Conservation (phyloP, 495 filamentous ascomycete genomes). For the Aspergillus sparsus region DNA sequence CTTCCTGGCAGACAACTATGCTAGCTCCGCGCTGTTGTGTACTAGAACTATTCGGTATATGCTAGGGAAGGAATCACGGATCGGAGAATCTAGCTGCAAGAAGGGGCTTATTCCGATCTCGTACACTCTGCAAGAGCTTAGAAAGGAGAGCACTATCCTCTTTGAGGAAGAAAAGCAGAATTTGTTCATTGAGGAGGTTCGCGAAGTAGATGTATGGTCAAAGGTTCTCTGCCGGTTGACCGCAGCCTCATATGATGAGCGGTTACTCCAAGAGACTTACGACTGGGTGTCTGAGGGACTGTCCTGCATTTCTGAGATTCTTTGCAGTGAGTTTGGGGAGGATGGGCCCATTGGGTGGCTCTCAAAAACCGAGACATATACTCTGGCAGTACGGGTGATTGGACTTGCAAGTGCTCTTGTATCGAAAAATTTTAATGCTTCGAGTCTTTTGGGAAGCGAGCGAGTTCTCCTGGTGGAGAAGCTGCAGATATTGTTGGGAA, state of each 20-base stretch:
- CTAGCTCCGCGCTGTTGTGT: conserved; percentile 37
- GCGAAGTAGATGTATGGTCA: conserved; percentile 69
- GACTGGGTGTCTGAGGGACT: conserved; percentile 63
- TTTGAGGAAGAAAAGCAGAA: conserved; percentile 93
- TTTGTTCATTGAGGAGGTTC: conserved; percentile 76
- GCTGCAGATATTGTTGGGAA: conserved; percentile 26
- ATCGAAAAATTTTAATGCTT: conserved; percentile 41
- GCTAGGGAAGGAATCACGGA: conserved; percentile 28
- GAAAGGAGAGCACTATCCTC: conserved; percentile 66
- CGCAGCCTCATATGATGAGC: conserved; percentile 25
- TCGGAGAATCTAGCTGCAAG: conserved; percentile 26
- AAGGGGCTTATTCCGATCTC: conserved; percentile 39
- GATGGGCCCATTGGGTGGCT: conserved; percentile 76
- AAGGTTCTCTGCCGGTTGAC: conserved; percentile 41
- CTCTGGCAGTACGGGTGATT: conserved; percentile 61
- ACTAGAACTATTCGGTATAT: conserved; percentile 33
- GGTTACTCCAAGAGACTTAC: conserved; percentile 32
- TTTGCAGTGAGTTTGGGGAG: conserved; percentile 22
- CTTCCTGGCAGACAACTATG: conserved; percentile 45
- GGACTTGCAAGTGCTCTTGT: conserved; percentile 43
- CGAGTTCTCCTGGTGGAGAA: conserved; percentile 24
- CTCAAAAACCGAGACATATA: conserved; percentile 70
- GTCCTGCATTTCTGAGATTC: conserved; percentile 41
- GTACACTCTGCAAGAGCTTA: conserved; percentile 47
- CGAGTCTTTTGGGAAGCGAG: conserved; percentile 27